Evolutionary conservation across 306 rosid species (phyloP).

Genomic region (Geum urbanum): DNA sequence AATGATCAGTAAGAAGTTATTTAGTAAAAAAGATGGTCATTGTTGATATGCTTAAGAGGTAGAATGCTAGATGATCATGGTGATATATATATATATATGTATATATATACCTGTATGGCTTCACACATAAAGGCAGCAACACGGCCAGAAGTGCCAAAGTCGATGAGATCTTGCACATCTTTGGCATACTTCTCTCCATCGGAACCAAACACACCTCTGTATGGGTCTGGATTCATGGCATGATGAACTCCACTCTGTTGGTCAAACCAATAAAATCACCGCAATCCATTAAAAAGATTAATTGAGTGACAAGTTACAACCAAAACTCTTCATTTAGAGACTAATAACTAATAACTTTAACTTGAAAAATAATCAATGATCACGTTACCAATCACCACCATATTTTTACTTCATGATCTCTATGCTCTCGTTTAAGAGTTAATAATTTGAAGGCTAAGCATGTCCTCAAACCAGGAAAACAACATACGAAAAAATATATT

Average conservation of each 20-base stretch:
- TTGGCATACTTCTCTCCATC: slow-evolving; percentile 87
- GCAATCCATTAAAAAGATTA: slow-evolving; percentile 1
- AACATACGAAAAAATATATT: background rate
- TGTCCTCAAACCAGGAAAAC: background rate
- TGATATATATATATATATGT: too few relatives aligned
- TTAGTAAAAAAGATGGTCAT: background rate
- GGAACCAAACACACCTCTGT: slow-evolving; percentile 87
- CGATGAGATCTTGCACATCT: slow-evolving; percentile 75
- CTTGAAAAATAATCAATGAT: background rate
- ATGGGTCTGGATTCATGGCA: slow-evolving; percentile 89
- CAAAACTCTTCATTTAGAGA: background rate
- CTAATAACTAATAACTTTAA: background rate
- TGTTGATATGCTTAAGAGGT: background rate
- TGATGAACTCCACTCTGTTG: slow-evolving; percentile 88
- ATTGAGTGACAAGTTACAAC: background rate
- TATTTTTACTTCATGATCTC: background rate
- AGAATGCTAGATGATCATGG: background rate
- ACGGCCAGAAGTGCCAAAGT: slow-evolving; percentile 81
- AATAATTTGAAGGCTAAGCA: background rate
- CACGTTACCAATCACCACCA: background rate
- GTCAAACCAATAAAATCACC: background rate
- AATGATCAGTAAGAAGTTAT: background rate
- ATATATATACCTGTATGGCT: slow-evolving; percentile 65
- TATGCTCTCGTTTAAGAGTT: background rate
- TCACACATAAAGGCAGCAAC: slow-evolving; percentile 86